Evolutionary conservation across 1,284 basidiomycete species (phyloP), one percentile per base, ranked within the genome.

Genomic region (Fistulinella staudtii): DNA sequence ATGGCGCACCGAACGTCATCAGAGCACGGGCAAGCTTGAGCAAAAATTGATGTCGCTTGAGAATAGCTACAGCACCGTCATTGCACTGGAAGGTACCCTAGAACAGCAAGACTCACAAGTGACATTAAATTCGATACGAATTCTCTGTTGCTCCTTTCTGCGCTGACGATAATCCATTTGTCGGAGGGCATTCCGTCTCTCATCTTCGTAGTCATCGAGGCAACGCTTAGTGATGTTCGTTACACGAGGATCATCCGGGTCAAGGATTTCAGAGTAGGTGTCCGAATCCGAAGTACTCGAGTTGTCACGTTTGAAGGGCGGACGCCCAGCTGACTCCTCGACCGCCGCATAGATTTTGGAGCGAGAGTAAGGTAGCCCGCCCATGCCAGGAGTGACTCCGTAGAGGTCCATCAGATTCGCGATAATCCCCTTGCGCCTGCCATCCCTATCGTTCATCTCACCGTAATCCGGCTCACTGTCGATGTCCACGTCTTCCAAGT

Each of bases 1-100:
- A 81, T 1, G 83, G 83, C 15, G 83, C 79, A n/a, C 82, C 82
- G 51, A 80, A 85, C 3, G 70, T 71, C 75, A 85, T 81, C n/a
- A 85, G 64, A 14, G 79, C 77, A 49, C 74, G 75, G 31, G 80
- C 80, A 15, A 85, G 73, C 50, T 70, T 76, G 57, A 83, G 72
- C 29, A 85, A 67, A 60, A 85, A 85, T 45, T 73, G 70, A 47
- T 84, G 80, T 11, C 80, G 70, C 47, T 75, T 72, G 11, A 75
- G 54, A 30, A 79, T 71, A 23, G 78, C 80, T 79, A 30, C n/a
- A 40, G 7, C 8, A 14, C 20, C 8, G 9, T 41, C 10, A 8
- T 41, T 11, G n/a, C 22, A 31, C 41, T 24, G 46, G 34, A 31
- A 20, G 8, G 33, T 7, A 29, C 39, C 22, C 22, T 31, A 17